Conservation (phyloP, 1,139 yeast genomes). For the Taphrina deformans region DNA sequence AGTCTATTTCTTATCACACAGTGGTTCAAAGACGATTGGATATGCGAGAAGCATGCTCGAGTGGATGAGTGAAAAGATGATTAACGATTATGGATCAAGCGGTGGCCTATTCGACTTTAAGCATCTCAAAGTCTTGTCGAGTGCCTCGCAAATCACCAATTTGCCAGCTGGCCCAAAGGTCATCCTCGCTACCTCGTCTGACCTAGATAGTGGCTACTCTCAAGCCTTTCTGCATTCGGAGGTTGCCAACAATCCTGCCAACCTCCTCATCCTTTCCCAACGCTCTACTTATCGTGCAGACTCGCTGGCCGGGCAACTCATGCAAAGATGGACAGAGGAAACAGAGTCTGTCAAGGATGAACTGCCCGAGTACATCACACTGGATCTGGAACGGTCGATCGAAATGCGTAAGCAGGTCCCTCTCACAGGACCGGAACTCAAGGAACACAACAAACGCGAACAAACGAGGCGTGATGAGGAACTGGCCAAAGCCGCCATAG, state of each 20-base stretch:
- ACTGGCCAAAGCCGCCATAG: slow-evolving; percentile 57
- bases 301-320: slow-evolving; percentile 53
- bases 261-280: slow-evolving; percentile 59
- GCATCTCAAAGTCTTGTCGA: slow-evolving; percentile 57
- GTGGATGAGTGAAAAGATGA: slow-evolving; percentile 85
- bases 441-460: slow-evolving; percentile 42
- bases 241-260: slow-evolving; percentile 31
- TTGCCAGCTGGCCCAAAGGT: slow-evolving; percentile 70
- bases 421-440: slow-evolving; percentile 47
- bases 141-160: slow-evolving; percentile 58
- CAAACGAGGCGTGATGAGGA: slow-evolving; percentile 51
- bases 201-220: slow-evolving; percentile 65
- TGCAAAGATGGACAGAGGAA: slow-evolving; percentile 55
- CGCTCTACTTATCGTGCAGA: slow-evolving; percentile 44
- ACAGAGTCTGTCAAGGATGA: slow-evolving; percentile 38
- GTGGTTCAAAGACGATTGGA: slow-evolving; percentile 74
- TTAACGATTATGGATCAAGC: slow-evolving; percentile 77
- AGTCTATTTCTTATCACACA: slow-evolving; percentile 69
- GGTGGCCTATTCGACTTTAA: slow-evolving; percentile 64
- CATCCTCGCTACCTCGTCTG: slow-evolving; percentile 75
- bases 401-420: slow-evolving; percentile 39
- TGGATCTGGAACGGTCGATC: slow-evolving; percentile 22
- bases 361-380: slow-evolving; percentile 8
- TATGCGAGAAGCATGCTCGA: slow-evolving; percentile 89
- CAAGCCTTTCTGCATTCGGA: slow-evolving; percentile 37